Percentiles rank a stretch among this genome's conserved stretches.
Conservation (phyloP, 1,139 yeast genomes). For the Debaryomyces sp. region DNA sequence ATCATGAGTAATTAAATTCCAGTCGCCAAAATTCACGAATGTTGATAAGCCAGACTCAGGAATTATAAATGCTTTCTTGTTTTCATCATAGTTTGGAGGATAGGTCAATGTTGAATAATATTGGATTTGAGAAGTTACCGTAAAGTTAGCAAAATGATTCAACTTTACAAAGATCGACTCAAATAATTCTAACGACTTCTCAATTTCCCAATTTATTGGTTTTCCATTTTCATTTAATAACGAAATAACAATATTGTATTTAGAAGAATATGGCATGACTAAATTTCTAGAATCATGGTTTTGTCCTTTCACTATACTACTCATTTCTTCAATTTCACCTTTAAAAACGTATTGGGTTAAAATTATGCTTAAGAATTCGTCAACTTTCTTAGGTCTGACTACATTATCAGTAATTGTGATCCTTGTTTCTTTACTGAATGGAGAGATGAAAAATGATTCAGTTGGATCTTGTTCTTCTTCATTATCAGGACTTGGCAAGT, state of each 20-base stretch:
- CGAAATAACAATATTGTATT: slow-evolving; percentile 70
- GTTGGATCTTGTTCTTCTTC: slow-evolving; percentile 16
- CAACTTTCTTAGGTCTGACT: slow-evolving; percentile 30
- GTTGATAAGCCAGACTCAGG: slow-evolving; percentile 57
- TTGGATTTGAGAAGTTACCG: slow-evolving; percentile 78
- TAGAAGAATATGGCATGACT: slow-evolving; percentile 59
- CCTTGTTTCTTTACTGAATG: slow-evolving; percentile 32
- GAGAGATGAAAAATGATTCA: slow-evolving; percentile 34
- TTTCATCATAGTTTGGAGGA: slow-evolving; percentile 27
- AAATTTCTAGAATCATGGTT: slow-evolving; percentile 29
- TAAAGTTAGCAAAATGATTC: slow-evolving; percentile 62
- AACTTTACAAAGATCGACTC: slow-evolving; percentile 34
- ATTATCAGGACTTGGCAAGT: slow-evolving; percentile 12
- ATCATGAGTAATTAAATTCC: slow-evolving; percentile 65
- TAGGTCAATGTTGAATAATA: slow-evolving; percentile 56
- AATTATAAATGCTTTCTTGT: slow-evolving; percentile 35
- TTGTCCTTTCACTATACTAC: slow-evolving; percentile 17
- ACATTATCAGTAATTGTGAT: slow-evolving; percentile 30
- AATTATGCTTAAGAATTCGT: slow-evolving; percentile 34
- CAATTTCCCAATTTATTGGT: slow-evolving; percentile 44
- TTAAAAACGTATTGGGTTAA: slow-evolving; percentile 40
- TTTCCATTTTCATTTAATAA: slow-evolving; percentile 45
- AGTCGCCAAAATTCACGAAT: slow-evolving; percentile 75
- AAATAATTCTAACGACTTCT: slow-evolving; percentile 27
- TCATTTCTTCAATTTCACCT: slow-evolving; percentile 35